phyloP scores from a whole-genome alignment of 2,329 filamentous ascomycete species.

The Zarea fungicola region DNA sequence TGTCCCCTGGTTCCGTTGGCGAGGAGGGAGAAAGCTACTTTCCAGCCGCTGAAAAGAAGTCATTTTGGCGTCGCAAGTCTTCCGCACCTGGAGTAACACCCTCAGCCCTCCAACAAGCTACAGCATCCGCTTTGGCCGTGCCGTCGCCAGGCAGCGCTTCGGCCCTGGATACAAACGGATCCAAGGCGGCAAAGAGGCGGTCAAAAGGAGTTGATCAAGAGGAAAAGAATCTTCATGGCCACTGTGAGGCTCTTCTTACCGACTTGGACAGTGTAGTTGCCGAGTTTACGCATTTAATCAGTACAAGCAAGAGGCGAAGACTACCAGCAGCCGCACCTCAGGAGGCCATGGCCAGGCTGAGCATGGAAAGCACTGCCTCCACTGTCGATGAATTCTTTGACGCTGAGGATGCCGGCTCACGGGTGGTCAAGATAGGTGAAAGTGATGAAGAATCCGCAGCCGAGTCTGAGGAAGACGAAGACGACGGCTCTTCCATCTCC shows the following conservation, averaged over 20 bases:
- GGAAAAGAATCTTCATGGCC: constrained; percentile 68
- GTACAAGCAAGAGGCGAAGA: constrained; percentile 74
- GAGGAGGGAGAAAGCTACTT: constrained; percentile 55
- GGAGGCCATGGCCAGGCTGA: constrained; percentile 46
- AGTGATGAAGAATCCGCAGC: constrained; percentile 60
- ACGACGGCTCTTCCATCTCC: constrained; percentile 54
- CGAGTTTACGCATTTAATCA: constrained; percentile 74
- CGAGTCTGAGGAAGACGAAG: constrained; percentile 51
- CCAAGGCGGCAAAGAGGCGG: constrained; percentile 29
- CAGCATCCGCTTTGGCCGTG: constrained; percentile 36
- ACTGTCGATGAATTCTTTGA: constrained; percentile 92
- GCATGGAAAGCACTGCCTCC: constrained; percentile 67
- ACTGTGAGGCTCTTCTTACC: constrained; percentile 75
- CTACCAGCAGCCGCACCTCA: constrained; percentile 48
- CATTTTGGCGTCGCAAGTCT: constrained; percentile 91
- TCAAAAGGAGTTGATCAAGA: constrained; percentile 39
- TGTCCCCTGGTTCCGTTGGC: constrained; percentile 42
- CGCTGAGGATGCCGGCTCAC: constrained; percentile 61
- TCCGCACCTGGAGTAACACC: constrained; percentile 47
- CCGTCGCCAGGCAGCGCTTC: constrained; percentile 35
- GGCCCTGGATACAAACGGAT: constrained; percentile 26
- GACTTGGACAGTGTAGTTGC: constrained; percentile 79
- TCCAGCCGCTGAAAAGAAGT: constrained; percentile 51
- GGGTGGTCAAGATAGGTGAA: constrained; percentile 67
- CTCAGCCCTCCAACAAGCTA: constrained; percentile 33